Conservation (phyloP, 2,329 filamentous ascomycete genomes). For the Seiridium cupressi region DNA sequence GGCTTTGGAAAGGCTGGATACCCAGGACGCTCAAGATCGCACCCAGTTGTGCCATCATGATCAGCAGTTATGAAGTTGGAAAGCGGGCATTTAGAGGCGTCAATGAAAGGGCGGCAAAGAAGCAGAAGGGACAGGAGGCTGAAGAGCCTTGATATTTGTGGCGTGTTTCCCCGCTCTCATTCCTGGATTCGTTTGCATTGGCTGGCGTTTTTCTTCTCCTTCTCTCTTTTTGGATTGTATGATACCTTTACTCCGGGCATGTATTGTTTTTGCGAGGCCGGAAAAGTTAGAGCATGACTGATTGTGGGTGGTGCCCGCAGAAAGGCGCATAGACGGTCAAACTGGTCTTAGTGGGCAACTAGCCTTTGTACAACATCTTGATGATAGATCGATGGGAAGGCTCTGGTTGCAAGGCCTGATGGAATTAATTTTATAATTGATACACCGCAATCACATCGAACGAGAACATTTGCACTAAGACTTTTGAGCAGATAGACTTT, state of each 20-base stretch:
- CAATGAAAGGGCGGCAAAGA: constrained; percentile 53
- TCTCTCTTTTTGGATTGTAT: constrained; percentile 2
- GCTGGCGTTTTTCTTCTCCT: constrained; percentile 21
- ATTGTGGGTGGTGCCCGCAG: constrained; percentile 6
- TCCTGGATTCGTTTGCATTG: constrained; percentile 22
- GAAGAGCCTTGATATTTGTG: constrained; percentile 14
- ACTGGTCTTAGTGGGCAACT: too few species aligned
- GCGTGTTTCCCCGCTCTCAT: not conserved
- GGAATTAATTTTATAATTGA: too few species aligned
- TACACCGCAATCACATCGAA: too few species aligned
- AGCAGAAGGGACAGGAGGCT: constrained; percentile 15
- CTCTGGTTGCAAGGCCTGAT: too few species aligned
- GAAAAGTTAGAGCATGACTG: constrained; percentile 9
- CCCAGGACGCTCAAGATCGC: constrained; percentile 92
- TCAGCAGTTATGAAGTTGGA: constrained; percentile 93
- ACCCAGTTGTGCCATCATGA: constrained; percentile 98
- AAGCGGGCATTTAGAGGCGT: constrained; percentile 81
- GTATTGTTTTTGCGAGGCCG: constrained; percentile 8
- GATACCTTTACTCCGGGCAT: constrained; percentile 23
- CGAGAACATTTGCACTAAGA: too few species aligned
- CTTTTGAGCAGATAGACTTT: too few species aligned
- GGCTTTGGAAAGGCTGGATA: constrained; percentile 89
- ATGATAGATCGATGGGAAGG: too few species aligned
- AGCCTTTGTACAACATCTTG: too few species aligned
- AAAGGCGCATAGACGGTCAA: constrained; percentile 1